Conservation (phyloP, 768 basidiomycete species). For the Lentinula lateritia region DNA sequence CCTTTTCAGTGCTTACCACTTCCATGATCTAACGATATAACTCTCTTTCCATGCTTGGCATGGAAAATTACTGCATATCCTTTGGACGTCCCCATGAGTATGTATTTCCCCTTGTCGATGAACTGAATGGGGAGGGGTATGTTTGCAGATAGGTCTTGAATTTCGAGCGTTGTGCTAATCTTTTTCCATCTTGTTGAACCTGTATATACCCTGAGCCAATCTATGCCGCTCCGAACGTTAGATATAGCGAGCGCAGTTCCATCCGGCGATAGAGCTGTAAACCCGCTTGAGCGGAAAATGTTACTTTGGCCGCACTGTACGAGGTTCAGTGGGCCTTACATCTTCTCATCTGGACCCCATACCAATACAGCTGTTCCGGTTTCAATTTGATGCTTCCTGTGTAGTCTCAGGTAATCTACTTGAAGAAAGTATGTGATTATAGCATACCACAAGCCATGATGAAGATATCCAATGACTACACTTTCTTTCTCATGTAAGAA, state of each 20-base stretch:
- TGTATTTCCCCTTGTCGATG: background rate
- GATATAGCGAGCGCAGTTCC: background rate
- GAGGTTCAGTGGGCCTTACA: background rate
- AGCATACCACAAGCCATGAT: background rate
- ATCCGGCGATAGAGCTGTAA: background rate
- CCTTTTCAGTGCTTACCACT: background rate
- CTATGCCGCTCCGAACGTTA: background rate
- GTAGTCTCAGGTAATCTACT: background rate
- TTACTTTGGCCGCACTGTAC: no score
- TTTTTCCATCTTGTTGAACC: background rate
- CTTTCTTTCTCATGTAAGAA: background rate
- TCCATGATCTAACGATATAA: background rate
- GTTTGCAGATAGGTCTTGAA: background rate
- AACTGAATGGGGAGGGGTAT: background rate
- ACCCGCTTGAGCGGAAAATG: background rate
- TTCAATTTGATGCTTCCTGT: background rate
- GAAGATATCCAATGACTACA: background rate
- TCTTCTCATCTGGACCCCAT: background rate
- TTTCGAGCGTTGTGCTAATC: background rate
- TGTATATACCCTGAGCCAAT: background rate
- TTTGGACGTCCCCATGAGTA: background rate
- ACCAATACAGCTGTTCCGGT: background rate
- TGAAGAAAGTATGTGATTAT: background rate
- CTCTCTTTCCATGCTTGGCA: background rate
- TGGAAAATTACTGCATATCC: background rate